These are phyloP conservation scores for Mycena olivaceomarginata DNA, from an alignment of 768 basidiomycete species.

Conservation along the genomic window DNA sequence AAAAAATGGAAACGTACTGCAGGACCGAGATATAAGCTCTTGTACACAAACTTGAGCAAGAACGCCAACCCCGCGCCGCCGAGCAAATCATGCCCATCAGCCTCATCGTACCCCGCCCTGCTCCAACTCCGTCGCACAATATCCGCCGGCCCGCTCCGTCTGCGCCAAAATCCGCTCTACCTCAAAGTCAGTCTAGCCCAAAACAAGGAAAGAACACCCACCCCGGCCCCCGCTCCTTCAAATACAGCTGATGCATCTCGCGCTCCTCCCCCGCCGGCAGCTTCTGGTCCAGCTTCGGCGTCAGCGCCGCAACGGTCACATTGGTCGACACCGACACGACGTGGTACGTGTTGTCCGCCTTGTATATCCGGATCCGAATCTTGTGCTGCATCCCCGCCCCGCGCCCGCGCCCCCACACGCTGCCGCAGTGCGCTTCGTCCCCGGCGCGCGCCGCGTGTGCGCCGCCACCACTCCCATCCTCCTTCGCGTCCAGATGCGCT, in stretches of 20 bases:
- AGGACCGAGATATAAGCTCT: conserved; percentile 81
- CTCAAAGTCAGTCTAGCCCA: background rate
- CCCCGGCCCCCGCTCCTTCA: conserved; percentile 88
- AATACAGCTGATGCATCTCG: conserved; percentile 81
- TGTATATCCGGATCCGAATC: conserved; percentile 89
- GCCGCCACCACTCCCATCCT: conserved; percentile 61
- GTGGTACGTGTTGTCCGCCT: conserved; percentile 82
- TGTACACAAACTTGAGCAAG: conserved; percentile 94
- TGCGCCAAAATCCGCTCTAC: conserved; percentile 89
- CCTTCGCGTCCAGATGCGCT: conserved; percentile 65
- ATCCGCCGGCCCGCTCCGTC: conserved; percentile 87
- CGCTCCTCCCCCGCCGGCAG: conserved; percentile 56
- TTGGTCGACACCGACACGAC: conserved; percentile 77
- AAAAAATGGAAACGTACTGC: conserved; percentile 64
- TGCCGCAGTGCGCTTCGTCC: conserved; percentile 44
- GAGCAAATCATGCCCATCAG: conserved; percentile 87
- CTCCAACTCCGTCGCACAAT: conserved; percentile 88
- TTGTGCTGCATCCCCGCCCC: conserved; percentile 58
- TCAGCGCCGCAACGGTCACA: conserved; percentile 63
- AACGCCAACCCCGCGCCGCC: conserved; percentile 87
- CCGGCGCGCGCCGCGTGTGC: conserved; percentile 68
- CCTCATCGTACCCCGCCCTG: conserved; percentile 93
- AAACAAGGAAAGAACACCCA: conserved; percentile 53
- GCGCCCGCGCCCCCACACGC: conserved; percentile 41
- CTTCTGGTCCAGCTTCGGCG: conserved; percentile 40